A percentile compares a stretch with the other conserved stretches of the same genome.
Evolutionary conservation across 2,329 filamentous ascomycete genomes (phyloP).

Genomic region (Colletotrichum spaethianum): DNA sequence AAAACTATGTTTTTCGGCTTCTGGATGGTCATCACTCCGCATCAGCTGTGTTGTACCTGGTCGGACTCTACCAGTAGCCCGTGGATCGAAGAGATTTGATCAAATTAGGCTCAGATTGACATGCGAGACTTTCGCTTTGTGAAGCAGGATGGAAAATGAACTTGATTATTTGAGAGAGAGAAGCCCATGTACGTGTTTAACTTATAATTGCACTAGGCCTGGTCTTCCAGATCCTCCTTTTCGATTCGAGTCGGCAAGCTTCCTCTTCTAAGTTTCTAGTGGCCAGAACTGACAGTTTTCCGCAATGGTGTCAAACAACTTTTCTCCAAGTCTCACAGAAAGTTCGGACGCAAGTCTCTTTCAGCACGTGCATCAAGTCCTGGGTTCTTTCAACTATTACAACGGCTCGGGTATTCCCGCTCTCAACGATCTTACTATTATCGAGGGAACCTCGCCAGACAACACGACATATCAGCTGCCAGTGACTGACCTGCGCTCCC

Average conservation of each 20-base stretch:
- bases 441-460: slow-evolving; percentile 25
- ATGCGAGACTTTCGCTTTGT: too few relatives aligned
- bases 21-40: not conserved
- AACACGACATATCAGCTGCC: slow-evolving; percentile 21
- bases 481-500: slow-evolving; percentile 19
- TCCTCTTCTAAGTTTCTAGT: not conserved
- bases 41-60: not conserved
- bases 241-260: not conserved
- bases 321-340: too few relatives aligned
- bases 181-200: not conserved
- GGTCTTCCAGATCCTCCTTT: not conserved
- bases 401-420: not conserved
- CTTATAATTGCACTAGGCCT: not conserved
- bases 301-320: not conserved
- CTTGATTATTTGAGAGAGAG: too few relatives aligned
- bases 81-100: not conserved
- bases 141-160: too few relatives aligned
- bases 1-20: not conserved
- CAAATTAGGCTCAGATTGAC: not conserved
- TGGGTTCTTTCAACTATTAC: slow-evolving; percentile 18
- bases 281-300: not conserved
- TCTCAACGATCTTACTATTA: slow-evolving; percentile 26
- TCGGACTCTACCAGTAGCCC: too few relatives aligned
- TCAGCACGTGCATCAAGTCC: not conserved
- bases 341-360: too few relatives aligned